Evolutionary conservation across 495 filamentous ascomycete species (phyloP).

Genomic region (Trichoderma virens): DNA sequence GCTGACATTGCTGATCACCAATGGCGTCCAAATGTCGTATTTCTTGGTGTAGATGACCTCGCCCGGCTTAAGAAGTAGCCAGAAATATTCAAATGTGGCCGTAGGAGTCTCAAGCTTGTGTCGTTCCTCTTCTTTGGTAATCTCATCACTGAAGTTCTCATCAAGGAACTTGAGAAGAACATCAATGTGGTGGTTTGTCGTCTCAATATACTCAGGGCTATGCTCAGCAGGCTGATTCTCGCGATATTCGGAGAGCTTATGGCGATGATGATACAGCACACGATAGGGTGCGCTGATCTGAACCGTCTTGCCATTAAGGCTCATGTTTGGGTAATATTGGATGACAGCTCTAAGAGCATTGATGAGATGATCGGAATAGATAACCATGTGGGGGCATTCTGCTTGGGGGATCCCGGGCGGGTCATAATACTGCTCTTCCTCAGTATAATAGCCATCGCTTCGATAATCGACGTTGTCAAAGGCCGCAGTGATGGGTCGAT

Average conservation of each 20-base stretch:
- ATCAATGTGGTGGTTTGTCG: slow-evolving; percentile 30
- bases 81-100: slow-evolving; percentile 29
- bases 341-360: slow-evolving; percentile 32
- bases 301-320: slow-evolving; percentile 20
- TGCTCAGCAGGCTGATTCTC: slow-evolving; percentile 25
- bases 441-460: background rate
- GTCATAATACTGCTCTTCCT: background rate
- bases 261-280: slow-evolving; percentile 28
- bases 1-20: slow-evolving; percentile 21
- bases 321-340: slow-evolving; percentile 26
- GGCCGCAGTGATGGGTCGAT: slow-evolving; percentile 1
- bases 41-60: slow-evolving; percentile 26
- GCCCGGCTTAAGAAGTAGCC: slow-evolving; percentile 30
- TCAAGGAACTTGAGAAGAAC: slow-evolving; percentile 29
- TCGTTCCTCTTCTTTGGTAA: slow-evolving; percentile 23
- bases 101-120: slow-evolving; percentile 20
- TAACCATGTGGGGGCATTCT: slow-evolving; percentile 22
- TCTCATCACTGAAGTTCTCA: slow-evolving; percentile 17
- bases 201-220: slow-evolving; percentile 24
- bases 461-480: background rate
- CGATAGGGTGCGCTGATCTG: slow-evolving; percentile 27
- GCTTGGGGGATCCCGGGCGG: background rate
- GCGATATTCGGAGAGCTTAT: slow-evolving; percentile 26
- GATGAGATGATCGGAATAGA: slow-evolving; percentile 30
- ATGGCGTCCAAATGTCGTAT: slow-evolving; percentile 24